Base-by-base conservation (phyloP, 805 yeast genomes). In the Saccharomycopsis fermentans region DNA sequence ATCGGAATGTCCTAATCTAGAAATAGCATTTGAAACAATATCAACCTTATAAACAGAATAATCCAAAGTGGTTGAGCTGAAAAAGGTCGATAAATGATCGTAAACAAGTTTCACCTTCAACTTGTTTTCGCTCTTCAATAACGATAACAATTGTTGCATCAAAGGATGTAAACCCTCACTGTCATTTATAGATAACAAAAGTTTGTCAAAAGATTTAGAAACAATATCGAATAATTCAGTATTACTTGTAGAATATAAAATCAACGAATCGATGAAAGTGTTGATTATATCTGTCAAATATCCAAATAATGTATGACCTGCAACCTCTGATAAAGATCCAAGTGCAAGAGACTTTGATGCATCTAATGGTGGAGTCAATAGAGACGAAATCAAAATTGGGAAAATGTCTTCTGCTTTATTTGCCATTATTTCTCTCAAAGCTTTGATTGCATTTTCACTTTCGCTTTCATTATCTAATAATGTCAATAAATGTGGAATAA, bases 361-460 rank as follows among this genome's bases (percentile, higher is more conserved):
- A 64, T 88, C 89, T 58, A 91, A 83, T 16, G 97, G 97, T 6
- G 90, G 84, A 5, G 82, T 70, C 67, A 92, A 76, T 67, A 94
- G 77, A 0, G 96, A 81, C 51, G 98, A 97, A 60, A 92, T 78
- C 68, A 94, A 79, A 54, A 89, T 86, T 54, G 98, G 97, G 90
- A 95, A 90, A 58, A 95, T 88, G 2, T 88, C 85, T 59, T 89
- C 95, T 6, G 97, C 80, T 67, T 88, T 89, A 2, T 90, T 84
- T 11, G 94, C 81, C 96, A 92, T 88, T 65, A 94, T 86, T 68
- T 91, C 97, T 72, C 86, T 84, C 63, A 94, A 78, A 6, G 98
- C 99, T 56, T 84, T 77, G 63, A 94, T 78, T 0, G 99, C 97
- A 67, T 81, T 78, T 54, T 82, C 88, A 0, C 91, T 82, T 48